Evolutionary conservation across 495 filamentous ascomycete genomes (phyloP), one percentile per base, ranked within the genome.

Genomic region (Hypoxylon intermedium): DNA sequence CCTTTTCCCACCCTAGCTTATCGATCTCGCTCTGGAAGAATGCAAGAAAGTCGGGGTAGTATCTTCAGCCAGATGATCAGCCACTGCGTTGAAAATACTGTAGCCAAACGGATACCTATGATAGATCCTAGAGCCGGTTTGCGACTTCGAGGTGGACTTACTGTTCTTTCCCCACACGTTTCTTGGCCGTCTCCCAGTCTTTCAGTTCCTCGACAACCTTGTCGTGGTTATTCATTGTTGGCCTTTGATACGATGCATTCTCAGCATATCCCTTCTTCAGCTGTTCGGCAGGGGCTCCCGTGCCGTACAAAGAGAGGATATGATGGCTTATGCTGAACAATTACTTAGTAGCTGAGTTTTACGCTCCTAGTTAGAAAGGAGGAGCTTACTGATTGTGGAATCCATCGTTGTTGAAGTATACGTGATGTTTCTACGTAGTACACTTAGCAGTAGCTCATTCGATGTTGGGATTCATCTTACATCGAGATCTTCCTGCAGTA

Each of bases 21-120:
- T 85, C 79, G 41, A 96, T 91, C 70, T 93, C 85, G 2, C 70
- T 58, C 60, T 89, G 82, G 72, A 91, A 96, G 73, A 89, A 94
- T 0, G 74, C 72, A 0, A 95, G 72, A 63, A 86, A 95, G 60
- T 89, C 82, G 0, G 80, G 67, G 65, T 92, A 93, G 65, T 89
- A 65, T 41, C 67, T 70, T 64, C 40, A 79, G 56, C 30, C 75
- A 73, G 2, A 79, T 70, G 5, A 75, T 84, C 1, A 88, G 67
- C 44, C 0, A n/a, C 9, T 41, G 4, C 13, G 15, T 28, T 40
- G 1, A 18, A 6, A 41, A 31, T 16, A 44, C 20, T 15, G 9
- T 15, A 15, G 36, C n/a, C n/a, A n/a, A n/a, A 31, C 12, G 15
- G 24, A 46, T 31, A 11, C 23, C 34, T 20, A n/a, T n/a, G n/a